These are phyloP conservation scores for Amphichorda felina DNA, from an alignment of 2,329 filamentous ascomycete species.

Conservation along the genomic window DNA sequence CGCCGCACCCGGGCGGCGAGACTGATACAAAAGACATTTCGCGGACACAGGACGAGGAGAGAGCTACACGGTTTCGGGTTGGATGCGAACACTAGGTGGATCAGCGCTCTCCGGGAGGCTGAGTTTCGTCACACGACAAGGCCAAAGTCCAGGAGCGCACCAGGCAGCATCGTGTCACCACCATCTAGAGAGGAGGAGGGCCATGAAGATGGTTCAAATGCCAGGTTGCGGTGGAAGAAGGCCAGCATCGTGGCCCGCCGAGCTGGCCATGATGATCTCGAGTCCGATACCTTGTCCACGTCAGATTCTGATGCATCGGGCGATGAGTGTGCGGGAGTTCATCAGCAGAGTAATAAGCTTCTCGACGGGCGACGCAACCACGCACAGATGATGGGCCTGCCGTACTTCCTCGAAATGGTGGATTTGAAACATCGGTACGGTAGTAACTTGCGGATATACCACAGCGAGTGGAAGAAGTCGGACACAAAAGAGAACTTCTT, in stretches of 20 bases:
- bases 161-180: not conserved
- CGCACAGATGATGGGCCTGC: constrained; percentile 70
- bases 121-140: constrained; percentile 37
- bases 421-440: constrained; percentile 82
- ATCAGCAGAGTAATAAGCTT: constrained; percentile 30
- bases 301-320: constrained; percentile 18
- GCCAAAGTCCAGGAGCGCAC: constrained; percentile 6
- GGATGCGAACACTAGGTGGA: constrained; percentile 60
- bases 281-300: constrained; percentile 29
- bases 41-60: constrained; percentile 62
- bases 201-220: constrained; percentile 19
- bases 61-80: constrained; percentile 59
- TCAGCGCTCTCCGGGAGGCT: constrained; percentile 49
- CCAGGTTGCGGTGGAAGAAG: constrained; percentile 65
- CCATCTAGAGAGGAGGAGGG: constrained; percentile 2
- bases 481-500: constrained; percentile 83
- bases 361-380: constrained; percentile 49
- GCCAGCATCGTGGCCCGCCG: constrained; percentile 57
- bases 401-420: constrained; percentile 80
- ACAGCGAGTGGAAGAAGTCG: constrained; percentile 69
- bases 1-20: constrained; percentile 32
- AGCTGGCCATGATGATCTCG: constrained; percentile 55
- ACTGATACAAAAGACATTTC: constrained; percentile 59
- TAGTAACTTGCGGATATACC: constrained; percentile 69
- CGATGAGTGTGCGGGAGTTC: constrained; percentile 24